Evolutionary conservation across 2,329 filamentous ascomycete genomes (phyloP).

Genomic region (Botrytis sinoallii): DNA sequence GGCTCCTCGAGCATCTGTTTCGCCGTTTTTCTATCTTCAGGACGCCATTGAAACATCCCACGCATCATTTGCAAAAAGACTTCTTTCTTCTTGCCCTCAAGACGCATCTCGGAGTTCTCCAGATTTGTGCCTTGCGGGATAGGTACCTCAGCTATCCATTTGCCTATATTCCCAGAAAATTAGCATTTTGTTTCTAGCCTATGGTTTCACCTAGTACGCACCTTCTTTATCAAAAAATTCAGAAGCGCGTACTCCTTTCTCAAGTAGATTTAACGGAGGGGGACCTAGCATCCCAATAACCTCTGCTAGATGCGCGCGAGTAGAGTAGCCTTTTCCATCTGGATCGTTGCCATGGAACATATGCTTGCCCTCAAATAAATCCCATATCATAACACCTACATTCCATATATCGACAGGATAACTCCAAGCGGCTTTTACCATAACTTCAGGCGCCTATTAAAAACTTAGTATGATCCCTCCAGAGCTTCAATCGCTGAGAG

Average conservation of each 20-base stretch:
- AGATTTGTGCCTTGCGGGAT: constrained; percentile 13
- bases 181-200: not conserved
- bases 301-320: constrained; percentile 33
- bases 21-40: constrained; percentile 38
- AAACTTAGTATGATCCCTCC: constrained; percentile 8
- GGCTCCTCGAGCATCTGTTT: constrained; percentile 37
- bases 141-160: not conserved
- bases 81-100: constrained; percentile 35
- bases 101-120: constrained; percentile 23
- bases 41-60: constrained; percentile 38
- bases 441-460: constrained; percentile 40
- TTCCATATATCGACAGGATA: constrained; percentile 41
- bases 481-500: not conserved
- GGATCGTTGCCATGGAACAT: constrained; percentile 30
- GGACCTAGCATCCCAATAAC: constrained; percentile 34
- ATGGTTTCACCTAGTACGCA: constrained; percentile 20
- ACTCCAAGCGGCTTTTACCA: constrained; percentile 40
- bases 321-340: constrained; percentile 23
- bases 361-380: constrained; percentile 30
- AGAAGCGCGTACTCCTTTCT: constrained; percentile 29
- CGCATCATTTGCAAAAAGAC: constrained; percentile 37
- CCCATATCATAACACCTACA: constrained; percentile 38
- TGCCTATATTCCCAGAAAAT: not conserved
- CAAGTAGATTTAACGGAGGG: constrained; percentile 33
- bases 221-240: constrained; percentile 34